Evolutionary conservation across 345 rosid genomes (phyloP).

Genomic region (Balakata baccata): DNA sequence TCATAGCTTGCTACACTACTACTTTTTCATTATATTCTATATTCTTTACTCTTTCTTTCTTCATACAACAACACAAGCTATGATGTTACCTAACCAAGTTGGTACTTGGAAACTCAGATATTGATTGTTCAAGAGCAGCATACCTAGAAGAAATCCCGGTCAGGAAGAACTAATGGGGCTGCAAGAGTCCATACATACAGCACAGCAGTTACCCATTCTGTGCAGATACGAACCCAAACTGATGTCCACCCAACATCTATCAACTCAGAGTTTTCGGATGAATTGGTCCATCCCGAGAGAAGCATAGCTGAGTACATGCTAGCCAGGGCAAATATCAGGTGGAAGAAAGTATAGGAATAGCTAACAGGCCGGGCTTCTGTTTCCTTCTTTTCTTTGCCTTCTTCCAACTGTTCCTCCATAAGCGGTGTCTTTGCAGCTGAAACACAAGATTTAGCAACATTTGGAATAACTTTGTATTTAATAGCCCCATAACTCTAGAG

Average conservation of each 20-base stretch:
- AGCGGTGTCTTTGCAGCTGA: constrained; percentile 65
- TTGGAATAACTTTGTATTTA: neutral
- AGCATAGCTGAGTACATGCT: constrained; percentile 99
- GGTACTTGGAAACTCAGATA: neutral
- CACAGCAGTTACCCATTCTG: constrained; percentile 78
- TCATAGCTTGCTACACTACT: too few species aligned
- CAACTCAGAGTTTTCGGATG: constrained; percentile 67
- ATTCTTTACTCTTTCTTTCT: neutral
- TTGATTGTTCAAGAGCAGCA: neutral
- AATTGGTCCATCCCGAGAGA: constrained; percentile 87
- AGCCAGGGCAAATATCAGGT: constrained; percentile 84
- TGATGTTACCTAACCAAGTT: neutral
- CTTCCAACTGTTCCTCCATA: constrained; percentile 60
- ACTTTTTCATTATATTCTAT: too few species aligned
- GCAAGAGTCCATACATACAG: constrained; percentile 73
- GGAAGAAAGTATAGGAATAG: constrained; percentile 88
- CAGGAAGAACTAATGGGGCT: constrained; percentile 65
- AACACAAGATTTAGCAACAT: constrained; percentile 15
- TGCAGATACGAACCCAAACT: constrained; percentile 91
- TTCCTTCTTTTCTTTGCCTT: constrained; percentile 57
- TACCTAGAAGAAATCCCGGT: constrained; percentile 59
- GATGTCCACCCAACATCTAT: constrained; percentile 97
- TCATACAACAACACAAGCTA: neutral
- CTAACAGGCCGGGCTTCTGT: constrained; percentile 64
- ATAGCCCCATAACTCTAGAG: neutral